Base-by-base conservation (phyloP, 257 asterid species). In the Osmanthus fragrans region DNA sequence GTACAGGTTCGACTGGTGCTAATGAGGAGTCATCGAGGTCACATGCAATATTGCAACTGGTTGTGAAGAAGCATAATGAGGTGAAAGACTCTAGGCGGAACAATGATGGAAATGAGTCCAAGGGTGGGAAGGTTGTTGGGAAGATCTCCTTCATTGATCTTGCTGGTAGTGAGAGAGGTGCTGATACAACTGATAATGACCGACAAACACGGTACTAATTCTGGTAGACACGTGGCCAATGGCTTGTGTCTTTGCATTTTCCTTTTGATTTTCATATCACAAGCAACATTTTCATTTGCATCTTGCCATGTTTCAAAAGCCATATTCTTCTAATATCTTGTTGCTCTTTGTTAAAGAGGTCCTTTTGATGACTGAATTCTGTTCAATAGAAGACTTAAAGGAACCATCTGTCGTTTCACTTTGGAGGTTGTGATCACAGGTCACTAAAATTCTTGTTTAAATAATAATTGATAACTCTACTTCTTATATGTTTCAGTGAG, bases 131-230 rank as follows among this genome's bases (percentile, higher is more conserved):
- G 87, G 94, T 93, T 74, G 96, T 96, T 1, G 97, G 98, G 83
- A 93, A 96, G 85, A 89, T 96, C 73, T 96, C 99, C 80, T 96
- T 93, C 80, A 93, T 96, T 86, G 99, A 93, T 87, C 98, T 96
- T 82, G 97, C 99, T 78, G 97, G 99, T 67, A 96, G 99, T 76
- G 99, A 93, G 85, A 92, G 99, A 84, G 97, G 99, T 79, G 99
- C 97, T 33, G 99, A 96, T 85, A 96, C 99, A 11, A 96, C 99
- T 47, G 98, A 96, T 85, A 96, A 93, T 85, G 97, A 93, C 82
- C 89, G 97, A 72, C 97, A 96, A 86, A 96, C 99, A 70, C 83
- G 99, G 99, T 93, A 88, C 25, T 82, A 18, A 34, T 76, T 82
- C 80, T 71, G 29, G 32, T 71, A 54, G 82, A 83, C 19, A 60